phyloP scores from a whole-genome alignment of 139 green algal genomes.

The Haematococcus sp. region DNA sequence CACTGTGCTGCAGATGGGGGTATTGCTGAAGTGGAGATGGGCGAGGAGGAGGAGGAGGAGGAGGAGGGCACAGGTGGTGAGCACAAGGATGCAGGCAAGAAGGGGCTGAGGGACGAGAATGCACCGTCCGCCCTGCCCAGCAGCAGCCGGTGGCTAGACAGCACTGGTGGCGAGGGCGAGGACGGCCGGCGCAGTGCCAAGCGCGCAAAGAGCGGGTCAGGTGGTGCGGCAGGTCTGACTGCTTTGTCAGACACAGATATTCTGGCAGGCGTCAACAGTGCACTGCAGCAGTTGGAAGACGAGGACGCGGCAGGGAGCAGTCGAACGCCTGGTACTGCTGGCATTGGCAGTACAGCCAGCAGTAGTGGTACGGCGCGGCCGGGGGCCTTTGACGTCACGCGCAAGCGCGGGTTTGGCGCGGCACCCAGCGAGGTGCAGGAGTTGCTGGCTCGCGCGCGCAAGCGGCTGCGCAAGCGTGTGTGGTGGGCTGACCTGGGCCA shows the following conservation, averaged over 20 bases:
- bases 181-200: not conserved
- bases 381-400: not conserved
- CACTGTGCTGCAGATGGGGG: not conserved
- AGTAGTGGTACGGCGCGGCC: not conserved
- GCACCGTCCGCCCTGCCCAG: not conserved
- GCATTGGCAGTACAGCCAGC: not conserved
- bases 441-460: too few relatives aligned
- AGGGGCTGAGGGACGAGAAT: not conserved
- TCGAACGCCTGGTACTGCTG: not conserved
- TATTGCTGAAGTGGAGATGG: slow-evolving; percentile 60
- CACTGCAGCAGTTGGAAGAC: slow-evolving; percentile 3
- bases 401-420: too few relatives aligned
- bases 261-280: slow-evolving; percentile 4
- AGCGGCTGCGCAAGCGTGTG: not conserved
- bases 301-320: not conserved
- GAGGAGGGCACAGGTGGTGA: not conserved
- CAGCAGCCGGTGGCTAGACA: not conserved
- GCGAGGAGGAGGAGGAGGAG: not conserved
- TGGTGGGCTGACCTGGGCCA: slow-evolving; percentile 24
- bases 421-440: too few relatives aligned
- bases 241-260: slow-evolving; percentile 7
- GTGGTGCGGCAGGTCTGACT: not conserved
- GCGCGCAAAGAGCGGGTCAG: too few relatives aligned
- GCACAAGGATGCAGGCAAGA: not conserved
- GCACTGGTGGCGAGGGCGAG: not conserved